Percentiles rank a stretch among this genome's conserved stretches.
These are phyloP conservation scores for Aspergillus piperis DNA, from an alignment of 2,329 filamentous ascomycete species.

Conservation along the genomic window DNA sequence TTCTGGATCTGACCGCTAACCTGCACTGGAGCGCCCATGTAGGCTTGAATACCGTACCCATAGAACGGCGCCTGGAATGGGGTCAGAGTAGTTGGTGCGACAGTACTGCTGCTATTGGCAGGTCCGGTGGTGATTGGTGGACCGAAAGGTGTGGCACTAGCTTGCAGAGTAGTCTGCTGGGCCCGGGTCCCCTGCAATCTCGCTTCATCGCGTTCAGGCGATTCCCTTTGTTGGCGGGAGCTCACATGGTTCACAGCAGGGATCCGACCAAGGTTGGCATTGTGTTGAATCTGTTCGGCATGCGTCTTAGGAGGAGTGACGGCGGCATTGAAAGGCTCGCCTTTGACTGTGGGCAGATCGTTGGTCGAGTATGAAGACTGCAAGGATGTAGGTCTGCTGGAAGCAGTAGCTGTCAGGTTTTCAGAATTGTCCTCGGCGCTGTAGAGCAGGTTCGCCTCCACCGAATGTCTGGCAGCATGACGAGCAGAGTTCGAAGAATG, in stretches of 20 bases:
- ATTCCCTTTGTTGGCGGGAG: constrained; percentile 58
- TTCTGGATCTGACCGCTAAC: constrained; percentile 35
- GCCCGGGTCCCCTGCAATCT: constrained; percentile 55
- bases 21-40: constrained; percentile 53
- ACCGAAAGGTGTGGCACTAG: constrained; percentile 76
- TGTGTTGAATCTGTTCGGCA: constrained; percentile 65
- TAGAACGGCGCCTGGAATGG: constrained; percentile 47
- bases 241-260: constrained; percentile 63
- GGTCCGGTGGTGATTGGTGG: constrained; percentile 55
- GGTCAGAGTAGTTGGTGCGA: constrained; percentile 36
- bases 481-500: constrained; percentile 32
- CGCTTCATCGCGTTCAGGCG: constrained; percentile 49
- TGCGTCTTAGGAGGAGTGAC: constrained; percentile 58
- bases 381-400: constrained; percentile 51
- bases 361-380: constrained; percentile 88
- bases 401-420: constrained; percentile 25
- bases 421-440: constrained; percentile 34
- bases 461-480: constrained; percentile 47
- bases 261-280: constrained; percentile 78
- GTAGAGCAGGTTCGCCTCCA: constrained; percentile 45
- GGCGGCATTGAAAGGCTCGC: constrained; percentile 52
- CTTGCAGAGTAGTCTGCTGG: constrained; percentile 73
- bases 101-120: constrained; percentile 23
- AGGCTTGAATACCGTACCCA: constrained; percentile 55
- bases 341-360: constrained; percentile 84